Percentiles rank a stretch among this genome's conserved stretches.
These are phyloP conservation scores for Magnolia officinalis DNA, from an alignment of 164 flowering plant genomes.

Conservation along the genomic window DNA sequence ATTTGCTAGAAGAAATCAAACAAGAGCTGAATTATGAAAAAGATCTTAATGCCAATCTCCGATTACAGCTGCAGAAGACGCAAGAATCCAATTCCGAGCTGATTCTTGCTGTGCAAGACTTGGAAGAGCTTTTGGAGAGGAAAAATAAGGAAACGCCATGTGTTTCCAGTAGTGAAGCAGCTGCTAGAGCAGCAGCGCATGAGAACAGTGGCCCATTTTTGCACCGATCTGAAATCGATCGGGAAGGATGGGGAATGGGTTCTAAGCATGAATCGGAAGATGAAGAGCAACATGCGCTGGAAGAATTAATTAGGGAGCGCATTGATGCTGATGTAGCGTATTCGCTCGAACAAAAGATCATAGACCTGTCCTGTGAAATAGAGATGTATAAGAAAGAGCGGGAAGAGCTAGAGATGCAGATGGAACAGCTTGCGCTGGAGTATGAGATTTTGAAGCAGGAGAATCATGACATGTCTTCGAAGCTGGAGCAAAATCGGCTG, in stretches of 20 bases:
- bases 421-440: conserved; percentile 74
- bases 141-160: conserved; percentile 40
- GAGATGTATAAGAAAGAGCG: conserved; percentile 67
- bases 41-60: conserved; percentile 69
- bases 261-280: conserved; percentile 31
- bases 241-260: conserved; percentile 13
- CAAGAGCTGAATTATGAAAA: conserved; percentile 76
- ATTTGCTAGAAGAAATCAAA: conserved; percentile 60
- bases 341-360: conserved; percentile 52
- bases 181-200: background rate
- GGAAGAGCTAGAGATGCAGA: conserved; percentile 66
- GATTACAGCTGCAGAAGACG: conserved; percentile 76
- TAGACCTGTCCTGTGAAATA: conserved; percentile 56
- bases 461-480: conserved; percentile 58
- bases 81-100: conserved; percentile 86
- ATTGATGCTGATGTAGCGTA: conserved; percentile 41
- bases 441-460: conserved; percentile 81
- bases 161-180: conserved; percentile 21
- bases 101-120: conserved; percentile 79
- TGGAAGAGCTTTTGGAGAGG: conserved; percentile 69
- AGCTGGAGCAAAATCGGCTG: conserved; percentile 57
- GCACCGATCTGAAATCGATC: conserved; percentile 20
- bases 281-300: conserved; percentile 59
- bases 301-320: conserved; percentile 55
- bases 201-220: background rate